Evolutionary conservation across 148 eudicot genomes (phyloP), one percentile per base, ranked within the genome.

Genomic region (Vaccinium macrocarpon): DNA sequence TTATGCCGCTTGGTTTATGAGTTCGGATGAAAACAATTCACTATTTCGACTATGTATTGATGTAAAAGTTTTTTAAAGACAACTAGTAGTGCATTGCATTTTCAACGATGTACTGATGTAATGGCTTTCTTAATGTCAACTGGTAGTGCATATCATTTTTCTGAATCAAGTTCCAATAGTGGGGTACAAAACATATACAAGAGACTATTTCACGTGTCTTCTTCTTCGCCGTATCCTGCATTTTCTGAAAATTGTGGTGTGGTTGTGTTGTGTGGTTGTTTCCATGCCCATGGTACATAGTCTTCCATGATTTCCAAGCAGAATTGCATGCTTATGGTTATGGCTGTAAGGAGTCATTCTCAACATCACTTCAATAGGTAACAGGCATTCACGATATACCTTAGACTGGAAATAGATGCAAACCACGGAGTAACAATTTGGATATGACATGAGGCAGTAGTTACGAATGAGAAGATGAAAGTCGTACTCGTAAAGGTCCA

Each of bases 401-500:
- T 38, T 64, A 1, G n/a, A 46, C 46, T 48, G 56, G 27, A 46
- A 38, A 64, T 23, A 9, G 5, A 82, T 38, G 49, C 49, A 50
- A 70, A 27, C 10, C 46, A 66, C 11, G 6, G 75, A 82, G 25
- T 70, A 50, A 50, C 62, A 70, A 68, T 27, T 82, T 50, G 27
- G 21, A 23, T 18, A 51, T 68, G 21, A 42, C 27, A 9, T 2
- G 18, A 27, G 16, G n/a, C 16, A 68, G 62, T n/a, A 68, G 64
- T 74, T 73, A 76, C 50, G 57, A 61, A 76, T 18, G 18, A 66
- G 59, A 42, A 74, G 56, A 59, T n/a, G 10, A 75, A 55, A 57
- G 56, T 23, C 91, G 57, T 94, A 93, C 99, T 90, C 91, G 92
- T 77, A 96, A 89, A 86, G 99, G 97, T 75, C 95, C 94, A 81